Base-by-base conservation (phyloP, 1,139 yeast species). In the Saccharomyces pastorianus region DNA sequence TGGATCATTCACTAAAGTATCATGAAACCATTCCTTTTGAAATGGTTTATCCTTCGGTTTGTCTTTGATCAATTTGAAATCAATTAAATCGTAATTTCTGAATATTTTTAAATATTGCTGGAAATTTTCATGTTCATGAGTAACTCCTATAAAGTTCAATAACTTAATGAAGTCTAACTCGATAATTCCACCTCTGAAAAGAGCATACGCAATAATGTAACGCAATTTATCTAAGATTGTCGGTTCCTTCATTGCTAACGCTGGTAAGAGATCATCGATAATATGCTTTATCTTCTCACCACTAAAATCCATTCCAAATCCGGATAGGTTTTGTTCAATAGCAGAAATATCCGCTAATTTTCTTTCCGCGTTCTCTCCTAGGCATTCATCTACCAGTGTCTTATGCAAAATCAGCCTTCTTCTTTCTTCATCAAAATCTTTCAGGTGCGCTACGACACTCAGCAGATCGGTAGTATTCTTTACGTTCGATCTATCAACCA, bases 141-240 rank as follows among this genome's bases (percentile, higher is more conserved):
- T 71, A 14, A 88, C 79, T 0, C 85, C 87, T 50, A 88, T 81
- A 64, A 91, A 95, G 53, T 77, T 73, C 49, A 84, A 78, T 48
- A 93, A 71, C 65, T 93, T 90, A 52, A 74, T 72, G 60, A 86
- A 81, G 72, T 93, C 99, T 7, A 77, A 69, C 61, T 84, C 85
- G 17, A 88, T 77, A 29, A 93, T 74, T 0, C 99, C 99, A 4
- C 95, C 93, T 60, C 98, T 77, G 69, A 84, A 87, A 44, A 90
- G 70, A 1, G 91, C 86, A 69, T 93, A 93, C 4, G 87, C 73
- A 31, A 88, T 74, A n/a, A 93, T 79, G 48, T 88, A 75, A 58
- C 99, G 79, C 59, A 89, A 76, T 65, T 88, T 88, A 63, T 89
- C 95, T 49, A 79, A 76, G 25, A 77, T 74, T 27, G 73, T 75